A percentile compares a stretch with the other conserved stretches of the same genome.
These are phyloP conservation scores for Rosa hybrid DNA, from an alignment of 331 rosid genomes.

Conservation along the genomic window DNA sequence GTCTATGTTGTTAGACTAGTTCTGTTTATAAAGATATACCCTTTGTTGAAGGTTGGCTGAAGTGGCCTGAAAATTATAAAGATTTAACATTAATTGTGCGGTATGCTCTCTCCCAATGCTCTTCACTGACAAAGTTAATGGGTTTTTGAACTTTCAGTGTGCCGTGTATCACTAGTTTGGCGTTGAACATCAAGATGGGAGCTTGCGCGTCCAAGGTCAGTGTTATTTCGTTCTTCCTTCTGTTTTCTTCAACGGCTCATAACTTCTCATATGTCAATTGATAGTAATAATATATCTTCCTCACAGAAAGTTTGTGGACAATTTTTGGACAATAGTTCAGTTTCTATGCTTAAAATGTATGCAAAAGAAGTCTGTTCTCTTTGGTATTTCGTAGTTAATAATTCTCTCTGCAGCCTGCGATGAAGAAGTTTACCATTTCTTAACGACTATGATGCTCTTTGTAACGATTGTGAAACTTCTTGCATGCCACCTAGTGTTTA, in stretches of 20 bases:
- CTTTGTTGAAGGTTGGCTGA: not conserved
- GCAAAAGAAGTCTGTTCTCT: not conserved
- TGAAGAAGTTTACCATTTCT: not conserved
- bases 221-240: not conserved
- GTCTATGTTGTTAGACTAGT: not conserved
- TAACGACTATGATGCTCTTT: not conserved
- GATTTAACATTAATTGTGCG: not conserved
- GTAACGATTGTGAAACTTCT: not conserved
- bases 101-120: not conserved
- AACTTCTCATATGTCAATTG: not conserved
- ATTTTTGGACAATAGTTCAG: not conserved
- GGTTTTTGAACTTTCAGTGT: slow-evolving; percentile 39
- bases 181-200: slow-evolving; percentile 61
- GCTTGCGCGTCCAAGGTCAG: slow-evolving; percentile 65
- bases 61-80: not conserved
- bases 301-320: not conserved
- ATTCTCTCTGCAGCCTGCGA: not conserved
- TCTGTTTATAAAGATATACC: not conserved
- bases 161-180: slow-evolving; percentile 30
- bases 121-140: slow-evolving; percentile 15
- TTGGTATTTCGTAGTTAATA: not conserved
- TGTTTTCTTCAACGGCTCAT: not conserved
- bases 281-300: not conserved
- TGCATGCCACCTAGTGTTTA: not conserved
- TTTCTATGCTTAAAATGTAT: not conserved